Evolutionary conservation across 2,329 filamentous ascomycete species (phyloP).

Genomic region (Septoria linicola): DNA sequence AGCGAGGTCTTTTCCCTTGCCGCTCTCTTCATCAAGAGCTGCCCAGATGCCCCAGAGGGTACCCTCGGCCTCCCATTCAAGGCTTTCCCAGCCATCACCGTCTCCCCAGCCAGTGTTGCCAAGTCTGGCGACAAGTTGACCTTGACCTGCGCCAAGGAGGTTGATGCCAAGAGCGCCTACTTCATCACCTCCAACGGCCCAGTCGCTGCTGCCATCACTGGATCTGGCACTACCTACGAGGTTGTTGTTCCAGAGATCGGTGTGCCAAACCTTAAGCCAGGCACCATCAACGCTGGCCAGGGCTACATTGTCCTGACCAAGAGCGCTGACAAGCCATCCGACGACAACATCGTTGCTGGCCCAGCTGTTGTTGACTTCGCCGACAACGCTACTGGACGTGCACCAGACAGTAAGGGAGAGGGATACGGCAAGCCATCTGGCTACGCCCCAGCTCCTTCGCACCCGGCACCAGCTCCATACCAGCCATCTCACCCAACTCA

Average conservation of each 20-base stretch:
- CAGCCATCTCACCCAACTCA: too few relatives aligned
- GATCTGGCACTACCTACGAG: constrained; percentile 21
- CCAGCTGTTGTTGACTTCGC: constrained; percentile 30
- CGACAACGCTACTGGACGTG: constrained; percentile 12
- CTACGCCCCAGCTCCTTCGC: too few relatives aligned
- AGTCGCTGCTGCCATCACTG: constrained; percentile 26
- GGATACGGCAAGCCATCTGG: too few relatives aligned
- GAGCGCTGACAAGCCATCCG: constrained; percentile 21
- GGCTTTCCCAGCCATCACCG: constrained; percentile 37
- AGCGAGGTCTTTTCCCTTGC: constrained; percentile 64
- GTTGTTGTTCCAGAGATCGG: constrained; percentile 20
- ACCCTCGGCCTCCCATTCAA: constrained; percentile 49
- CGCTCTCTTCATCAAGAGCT: constrained; percentile 58
- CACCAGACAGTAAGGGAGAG: neutral
- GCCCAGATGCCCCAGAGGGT: constrained; percentile 44
- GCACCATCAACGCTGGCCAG: constrained; percentile 25
- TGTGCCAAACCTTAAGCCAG: neutral
- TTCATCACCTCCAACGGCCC: constrained; percentile 31
- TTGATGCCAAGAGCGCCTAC: constrained; percentile 25
- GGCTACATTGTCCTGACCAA: constrained; percentile 33
- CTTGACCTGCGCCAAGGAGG: constrained; percentile 25
- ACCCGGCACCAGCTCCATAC: too few relatives aligned
- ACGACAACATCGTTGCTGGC: constrained; percentile 34
- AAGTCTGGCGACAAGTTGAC: constrained; percentile 28
- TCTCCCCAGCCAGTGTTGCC: constrained; percentile 14